Conservation (phyloP, 2,329 filamentous ascomycete species). For the Ophiostoma quercus region DNA sequence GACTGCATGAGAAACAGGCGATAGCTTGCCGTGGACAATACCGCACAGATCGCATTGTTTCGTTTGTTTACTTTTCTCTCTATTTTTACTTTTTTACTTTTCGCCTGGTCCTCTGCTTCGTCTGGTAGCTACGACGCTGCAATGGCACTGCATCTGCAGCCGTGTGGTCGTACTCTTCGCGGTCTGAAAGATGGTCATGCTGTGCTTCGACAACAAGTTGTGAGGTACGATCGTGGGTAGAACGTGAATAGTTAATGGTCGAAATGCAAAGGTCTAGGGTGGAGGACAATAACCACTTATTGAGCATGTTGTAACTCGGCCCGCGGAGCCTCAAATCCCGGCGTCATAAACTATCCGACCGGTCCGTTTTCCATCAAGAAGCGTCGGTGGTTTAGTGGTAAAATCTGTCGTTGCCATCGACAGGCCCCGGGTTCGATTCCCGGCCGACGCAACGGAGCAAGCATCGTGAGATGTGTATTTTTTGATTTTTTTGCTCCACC, state of each 20-base stretch:
- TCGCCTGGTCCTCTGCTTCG: background rate
- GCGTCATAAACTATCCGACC: too few species aligned
- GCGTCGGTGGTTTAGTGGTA: too few species aligned
- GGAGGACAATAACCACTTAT: too few species aligned
- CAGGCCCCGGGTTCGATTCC: too few species aligned
- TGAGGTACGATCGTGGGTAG: background rate
- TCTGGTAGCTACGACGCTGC: background rate
- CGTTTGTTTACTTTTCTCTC: background rate
- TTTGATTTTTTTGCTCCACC: too few species aligned
- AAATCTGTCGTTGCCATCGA: too few species aligned
- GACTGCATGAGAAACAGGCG: background rate
- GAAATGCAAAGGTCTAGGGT: too few species aligned
- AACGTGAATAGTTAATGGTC: background rate
- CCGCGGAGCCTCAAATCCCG: too few species aligned
- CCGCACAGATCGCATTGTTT: background rate
- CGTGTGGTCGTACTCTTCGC: background rate
- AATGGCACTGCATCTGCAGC: conserved; percentile 1
- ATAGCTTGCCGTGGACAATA: background rate
- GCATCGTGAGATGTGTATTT: too few species aligned
- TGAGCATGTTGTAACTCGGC: too few species aligned
- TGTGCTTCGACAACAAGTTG: background rate
- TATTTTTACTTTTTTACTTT: background rate
- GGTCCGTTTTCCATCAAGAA: too few species aligned
- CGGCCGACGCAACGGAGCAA: too few species aligned
- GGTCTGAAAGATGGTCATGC: background rate